These are phyloP conservation scores for Kingdonia uniflora DNA, from an alignment of 164 flowering plant genomes.

Conservation along the genomic window DNA sequence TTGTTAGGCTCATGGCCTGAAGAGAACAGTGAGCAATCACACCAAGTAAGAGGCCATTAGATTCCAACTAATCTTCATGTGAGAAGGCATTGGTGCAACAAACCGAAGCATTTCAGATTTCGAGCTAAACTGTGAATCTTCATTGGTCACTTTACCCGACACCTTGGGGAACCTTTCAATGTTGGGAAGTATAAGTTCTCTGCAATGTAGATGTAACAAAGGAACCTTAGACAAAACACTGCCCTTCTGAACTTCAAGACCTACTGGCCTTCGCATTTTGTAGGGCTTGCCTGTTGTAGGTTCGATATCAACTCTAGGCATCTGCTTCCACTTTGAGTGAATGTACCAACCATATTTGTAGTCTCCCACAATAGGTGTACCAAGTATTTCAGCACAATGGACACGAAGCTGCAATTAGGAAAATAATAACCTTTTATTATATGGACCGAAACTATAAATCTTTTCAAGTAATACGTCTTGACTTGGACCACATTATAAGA, in stretches of 20 bases:
- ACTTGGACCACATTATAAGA: too few species aligned
- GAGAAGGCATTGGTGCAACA: conserved; percentile 82
- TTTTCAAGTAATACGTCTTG: too few species aligned
- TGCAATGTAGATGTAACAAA: conserved; percentile 70
- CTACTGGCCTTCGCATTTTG: conserved; percentile 63
- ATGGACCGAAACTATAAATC: too few species aligned
- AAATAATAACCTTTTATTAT: background rate
- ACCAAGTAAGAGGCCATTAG: conserved; percentile 89
- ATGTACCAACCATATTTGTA: conserved; percentile 86
- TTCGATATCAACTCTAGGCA: conserved; percentile 61
- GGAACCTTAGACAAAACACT: conserved; percentile 89
- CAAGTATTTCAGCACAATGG: conserved; percentile 90
- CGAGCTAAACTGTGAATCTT: conserved; percentile 6
- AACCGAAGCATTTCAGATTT: conserved; percentile 63
- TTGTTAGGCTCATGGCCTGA: too few species aligned
- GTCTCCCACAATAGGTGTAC: conserved; percentile 89
- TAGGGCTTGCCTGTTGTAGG: conserved; percentile 64
- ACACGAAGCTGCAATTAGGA: conserved; percentile 58
- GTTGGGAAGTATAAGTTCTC: conserved; percentile 82
- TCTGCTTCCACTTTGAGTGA: conserved; percentile 75
- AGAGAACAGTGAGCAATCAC: too few species aligned
- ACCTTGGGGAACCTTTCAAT: conserved; percentile 44
- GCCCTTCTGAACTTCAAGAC: conserved; percentile 83
- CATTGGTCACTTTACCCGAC: conserved; percentile 12
- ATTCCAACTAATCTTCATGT: conserved; percentile 96